Evolutionary conservation across 2,329 filamentous ascomycete species (phyloP), one percentile per base, ranked within the genome.

Genomic region (Aciculosporium take): DNA sequence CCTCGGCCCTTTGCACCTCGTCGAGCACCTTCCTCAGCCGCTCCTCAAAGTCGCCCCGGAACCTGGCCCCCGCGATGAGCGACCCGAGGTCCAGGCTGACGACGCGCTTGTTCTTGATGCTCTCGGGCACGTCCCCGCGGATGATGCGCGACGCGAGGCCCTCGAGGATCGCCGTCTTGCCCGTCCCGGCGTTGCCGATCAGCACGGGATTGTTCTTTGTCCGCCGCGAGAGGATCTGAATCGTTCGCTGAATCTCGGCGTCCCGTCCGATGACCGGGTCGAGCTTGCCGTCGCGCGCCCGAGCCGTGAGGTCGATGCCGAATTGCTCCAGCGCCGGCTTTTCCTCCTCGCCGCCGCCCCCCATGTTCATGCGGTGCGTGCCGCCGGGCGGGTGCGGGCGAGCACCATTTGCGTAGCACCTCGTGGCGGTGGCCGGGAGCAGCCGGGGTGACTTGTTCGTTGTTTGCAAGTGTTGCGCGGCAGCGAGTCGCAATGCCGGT

Each of bases 121-220:
- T 94, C 61, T 96, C 91, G 0, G 91, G 89, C 0, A 96, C 88
- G 62, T 95, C 89, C 2, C 89, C 89, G 48, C 80, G 74, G 2
- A 95, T 83, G 49, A 98, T 96, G 30, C 91, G 74, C 55, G 91
- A 76, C 8, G 89, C 88, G 30, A 96, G 67, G 2, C 89, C 89
- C 63, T 96, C 89, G 3, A 95, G 66, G 39, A 95, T 84, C 1
- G 89, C 88, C 5, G 89, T 96, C 65, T 96, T 96, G 46, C 89
- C 89, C 0, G 86, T 94, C 50, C 88, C 89, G 7, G 87, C 85
- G 36, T 79, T 80, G 46, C 89, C 89, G 44, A 95, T 94, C n/a
- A 95, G 66, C 1, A 95, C 88, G 0, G 89, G 89, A 50, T 94
- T 94, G 54, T 95, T 96, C 62, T 96, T 96, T 7, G 91, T 96